These are phyloP conservation scores for Ogataea salicorniae DNA, from an alignment of 805 yeast genomes.

Conservation along the genomic window DNA sequence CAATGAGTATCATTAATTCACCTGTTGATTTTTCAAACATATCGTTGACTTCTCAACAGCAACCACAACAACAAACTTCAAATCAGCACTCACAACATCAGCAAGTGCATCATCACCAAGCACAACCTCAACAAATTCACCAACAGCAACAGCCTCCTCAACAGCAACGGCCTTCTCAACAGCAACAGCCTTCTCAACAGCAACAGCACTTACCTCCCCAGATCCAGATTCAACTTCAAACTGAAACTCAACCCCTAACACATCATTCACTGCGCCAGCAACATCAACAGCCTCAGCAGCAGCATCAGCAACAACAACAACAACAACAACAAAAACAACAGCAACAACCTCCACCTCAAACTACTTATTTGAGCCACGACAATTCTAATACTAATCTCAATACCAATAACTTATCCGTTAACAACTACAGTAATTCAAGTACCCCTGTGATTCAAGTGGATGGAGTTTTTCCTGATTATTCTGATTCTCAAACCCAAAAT, in stretches of 20 bases:
- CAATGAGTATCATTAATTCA: not conserved
- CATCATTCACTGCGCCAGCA: not conserved
- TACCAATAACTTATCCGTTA: not conserved
- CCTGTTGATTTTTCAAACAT: not conserved
- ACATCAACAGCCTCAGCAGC: not conserved
- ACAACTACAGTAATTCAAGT: not conserved
- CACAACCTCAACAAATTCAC: not conserved
- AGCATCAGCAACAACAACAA: not conserved
- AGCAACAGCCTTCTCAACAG: too few relatives aligned
- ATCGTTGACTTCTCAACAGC: not conserved
- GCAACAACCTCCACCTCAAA: not conserved
- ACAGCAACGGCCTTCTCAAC: too few relatives aligned
- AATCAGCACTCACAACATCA: not conserved
- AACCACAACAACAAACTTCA: not conserved
- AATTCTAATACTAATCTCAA: not conserved
- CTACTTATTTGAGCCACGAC: not conserved
- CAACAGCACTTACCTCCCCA: too few relatives aligned
- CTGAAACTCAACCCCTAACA: too few relatives aligned
- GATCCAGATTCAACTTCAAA: too few relatives aligned
- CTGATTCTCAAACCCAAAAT: not conserved
- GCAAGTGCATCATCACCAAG: not conserved
- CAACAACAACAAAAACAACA: not conserved
- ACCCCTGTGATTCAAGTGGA: conserved; percentile 15
- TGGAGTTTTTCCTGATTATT: conserved; percentile 9
- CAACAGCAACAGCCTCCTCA: not conserved